Conservation (phyloP, 2,329 filamentous ascomycete species). For the Aspergillus tamarii region DNA sequence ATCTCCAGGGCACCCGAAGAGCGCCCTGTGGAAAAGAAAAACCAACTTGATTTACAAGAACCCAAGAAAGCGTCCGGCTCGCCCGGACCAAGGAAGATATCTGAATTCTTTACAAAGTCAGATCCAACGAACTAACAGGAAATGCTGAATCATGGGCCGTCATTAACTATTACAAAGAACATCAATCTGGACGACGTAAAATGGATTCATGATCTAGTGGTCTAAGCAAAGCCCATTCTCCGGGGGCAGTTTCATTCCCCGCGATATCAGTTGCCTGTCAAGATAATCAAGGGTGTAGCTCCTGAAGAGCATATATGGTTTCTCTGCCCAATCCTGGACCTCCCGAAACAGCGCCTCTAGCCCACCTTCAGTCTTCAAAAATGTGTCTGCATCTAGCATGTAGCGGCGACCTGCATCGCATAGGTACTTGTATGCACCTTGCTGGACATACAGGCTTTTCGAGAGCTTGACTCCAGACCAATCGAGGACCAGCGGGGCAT, state of each 20-base stretch:
- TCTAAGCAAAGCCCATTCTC: background rate
- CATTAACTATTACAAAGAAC: background rate
- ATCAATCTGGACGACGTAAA: too few species aligned
- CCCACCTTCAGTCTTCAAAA: background rate
- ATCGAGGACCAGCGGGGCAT: conserved; percentile 17
- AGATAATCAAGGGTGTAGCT: conserved; percentile 12
- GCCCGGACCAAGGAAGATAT: background rate
- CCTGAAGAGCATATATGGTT: conserved; percentile 10
- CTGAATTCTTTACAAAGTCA: background rate
- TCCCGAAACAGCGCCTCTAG: conserved; percentile 4
- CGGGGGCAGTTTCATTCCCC: conserved; percentile 27
- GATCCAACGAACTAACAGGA: background rate
- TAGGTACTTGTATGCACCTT: conserved; percentile 20
- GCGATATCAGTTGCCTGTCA: conserved; percentile 3
- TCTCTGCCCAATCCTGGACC: conserved; percentile 8
- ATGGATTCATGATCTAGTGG: background rate
- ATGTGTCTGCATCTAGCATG: conserved; percentile 5
- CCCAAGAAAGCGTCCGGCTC: background rate
- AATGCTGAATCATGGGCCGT: background rate
- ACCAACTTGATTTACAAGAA: background rate
- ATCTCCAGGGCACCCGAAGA: background rate
- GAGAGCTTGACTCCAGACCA: conserved; percentile 21
- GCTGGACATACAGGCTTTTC: conserved; percentile 21
- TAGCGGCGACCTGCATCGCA: conserved; percentile 7
- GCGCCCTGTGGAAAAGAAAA: background rate